phyloP scores from a whole-genome alignment of 1,284 basidiomycete species.

The Ceratobasidium sp. region DNA sequence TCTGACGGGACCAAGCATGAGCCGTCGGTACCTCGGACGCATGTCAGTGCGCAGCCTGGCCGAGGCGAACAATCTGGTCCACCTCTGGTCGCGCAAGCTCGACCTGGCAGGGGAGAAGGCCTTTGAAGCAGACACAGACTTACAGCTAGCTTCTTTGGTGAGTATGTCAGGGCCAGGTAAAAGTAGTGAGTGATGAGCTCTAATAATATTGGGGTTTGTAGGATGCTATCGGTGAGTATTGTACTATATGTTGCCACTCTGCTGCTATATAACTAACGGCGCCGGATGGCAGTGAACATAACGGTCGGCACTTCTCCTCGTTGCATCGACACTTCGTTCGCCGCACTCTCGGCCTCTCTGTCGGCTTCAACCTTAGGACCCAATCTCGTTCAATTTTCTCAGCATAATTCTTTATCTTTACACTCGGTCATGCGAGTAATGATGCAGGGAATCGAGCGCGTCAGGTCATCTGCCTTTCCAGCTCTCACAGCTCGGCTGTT shows the following conservation, averaged over 20 bases:
- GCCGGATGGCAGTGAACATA: not conserved
- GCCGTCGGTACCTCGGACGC: constrained; percentile 16
- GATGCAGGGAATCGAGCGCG: constrained; percentile 14
- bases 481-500: constrained; percentile 2
- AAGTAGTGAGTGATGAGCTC: not conserved
- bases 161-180: not conserved
- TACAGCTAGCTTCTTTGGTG: constrained; percentile 22
- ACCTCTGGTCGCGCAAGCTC: not conserved
- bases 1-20: constrained; percentile 27
- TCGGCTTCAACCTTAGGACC: not conserved
- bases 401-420: not conserved
- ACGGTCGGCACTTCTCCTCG: constrained; percentile 14
- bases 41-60: constrained; percentile 9
- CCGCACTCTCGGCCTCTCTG: not conserved
- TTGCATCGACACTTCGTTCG: not conserved
- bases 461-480: not conserved
- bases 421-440: constrained; percentile 14
- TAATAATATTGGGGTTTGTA: not conserved
- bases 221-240: constrained; percentile 18
- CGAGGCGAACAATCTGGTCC: not conserved
- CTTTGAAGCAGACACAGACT: constrained; percentile 20
- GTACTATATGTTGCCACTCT: too few species aligned
- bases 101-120: not conserved
- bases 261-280: not conserved
- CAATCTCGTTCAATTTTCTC: not conserved